Base-by-base conservation (phyloP, 108 stramenopile genomes). In the Cyclotella sp. region DNA sequence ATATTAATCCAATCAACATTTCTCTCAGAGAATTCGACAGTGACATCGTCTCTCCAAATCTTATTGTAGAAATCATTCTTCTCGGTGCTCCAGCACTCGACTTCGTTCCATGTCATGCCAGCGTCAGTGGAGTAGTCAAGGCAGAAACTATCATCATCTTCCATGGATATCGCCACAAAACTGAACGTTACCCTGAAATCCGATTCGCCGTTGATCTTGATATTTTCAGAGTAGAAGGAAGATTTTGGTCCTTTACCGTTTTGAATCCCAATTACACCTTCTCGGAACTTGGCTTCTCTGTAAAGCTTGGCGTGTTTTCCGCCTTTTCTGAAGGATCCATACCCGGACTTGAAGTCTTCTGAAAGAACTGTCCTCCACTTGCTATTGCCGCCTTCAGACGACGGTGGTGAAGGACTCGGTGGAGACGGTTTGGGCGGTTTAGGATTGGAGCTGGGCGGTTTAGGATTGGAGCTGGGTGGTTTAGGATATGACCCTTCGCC, bases 221-320 rank as follows among this genome's bases (percentile, higher is more conserved):
- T 70, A 12, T 57, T 10, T 1, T 67, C 22, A 15, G 74, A 66
- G 30, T 46, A 59, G 1, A 75, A 42, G 44, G 74, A 75, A 24
- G 74, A 75, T 22, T 22, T 64, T 10, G 11, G 21, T 14, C 74
- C 65, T 22, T 66, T 75, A 15, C 74, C 74, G n/a, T 77, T 49
- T 57, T 77, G 76, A 29, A 77, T 62, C 19, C 76, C 40, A 24
- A 68, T 26, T 9, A 77, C 47, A 4, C 76, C 76, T 9, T 39
- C 19, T 26, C 67, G 44, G n/a, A 19, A 45, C n/a, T 41, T 47
- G 39, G 45, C 55, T 26, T 1, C 12, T 24, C 39, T 52, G 7
- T 63, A 54, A 9, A 28, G 29, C 40, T 30, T 42, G 58, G 46
- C 59, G 28, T 77, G 43, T 15, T 0, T 9, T 18, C 76, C 76